Evolutionary conservation across 768 basidiomycete genomes (phyloP).

Genomic region (Cystofilobasidium macerans): DNA sequence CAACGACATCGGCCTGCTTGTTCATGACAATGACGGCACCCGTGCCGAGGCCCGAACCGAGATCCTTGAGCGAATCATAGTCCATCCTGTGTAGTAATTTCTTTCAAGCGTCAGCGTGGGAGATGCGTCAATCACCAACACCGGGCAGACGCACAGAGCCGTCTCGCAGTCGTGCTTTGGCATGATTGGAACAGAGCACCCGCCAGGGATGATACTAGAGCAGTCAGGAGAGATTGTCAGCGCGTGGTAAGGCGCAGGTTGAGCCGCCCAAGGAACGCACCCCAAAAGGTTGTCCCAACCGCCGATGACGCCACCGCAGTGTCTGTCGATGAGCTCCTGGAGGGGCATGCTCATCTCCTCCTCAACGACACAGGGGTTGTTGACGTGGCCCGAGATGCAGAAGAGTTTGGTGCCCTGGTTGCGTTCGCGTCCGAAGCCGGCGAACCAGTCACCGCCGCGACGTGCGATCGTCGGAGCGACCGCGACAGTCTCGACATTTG

Average conservation of each 20-base stretch:
- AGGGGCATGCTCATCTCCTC: constrained; percentile 98
- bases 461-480: constrained; percentile 94
- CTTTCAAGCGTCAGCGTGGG: too few relatives aligned
- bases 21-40: constrained; percentile 99
- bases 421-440: constrained; percentile 75
- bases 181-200: constrained; percentile 84
- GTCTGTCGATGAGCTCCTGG: constrained; percentile 5
- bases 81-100: constrained; percentile 63
- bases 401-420: constrained; percentile 96
- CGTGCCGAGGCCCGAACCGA: constrained; percentile 90
- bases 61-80: constrained; percentile 92
- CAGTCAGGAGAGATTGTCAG: not conserved
- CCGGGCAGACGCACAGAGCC: constrained; percentile 61
- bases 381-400: constrained; percentile 94
- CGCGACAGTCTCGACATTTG: constrained; percentile 96
- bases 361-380: constrained; percentile 94
- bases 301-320: constrained; percentile 56
- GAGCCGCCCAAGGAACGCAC: constrained; percentile 74
- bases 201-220: constrained; percentile 58
- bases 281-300: constrained; percentile 96
- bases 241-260: constrained; percentile 72
- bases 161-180: constrained; percentile 71
- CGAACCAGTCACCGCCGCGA: constrained; percentile 81
- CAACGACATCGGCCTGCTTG: constrained; percentile 88
- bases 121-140: too few relatives aligned